phyloP scores from a whole-genome alignment of 257 asterid species.

The Fraxinus excelsior region DNA sequence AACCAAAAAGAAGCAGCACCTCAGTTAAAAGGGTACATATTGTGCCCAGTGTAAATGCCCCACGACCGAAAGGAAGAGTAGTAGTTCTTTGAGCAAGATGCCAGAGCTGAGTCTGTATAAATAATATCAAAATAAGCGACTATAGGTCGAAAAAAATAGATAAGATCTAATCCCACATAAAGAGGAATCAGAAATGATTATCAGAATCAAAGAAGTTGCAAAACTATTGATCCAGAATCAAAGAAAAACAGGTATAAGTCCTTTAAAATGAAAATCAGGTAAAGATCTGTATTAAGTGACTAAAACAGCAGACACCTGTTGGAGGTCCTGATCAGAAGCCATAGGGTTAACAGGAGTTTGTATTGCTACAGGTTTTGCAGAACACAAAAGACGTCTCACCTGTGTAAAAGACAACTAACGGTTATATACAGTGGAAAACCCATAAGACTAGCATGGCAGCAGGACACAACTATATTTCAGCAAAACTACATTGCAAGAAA shows the following conservation, averaged over 20 bases:
- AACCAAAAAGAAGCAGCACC: slow-evolving; percentile 43
- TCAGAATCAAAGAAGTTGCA: neutral
- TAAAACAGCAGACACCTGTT: slow-evolving; percentile 68
- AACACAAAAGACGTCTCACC: slow-evolving; percentile 89
- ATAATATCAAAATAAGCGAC: slow-evolving; percentile 17
- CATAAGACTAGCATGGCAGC: neutral
- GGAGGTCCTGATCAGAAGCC: slow-evolving; percentile 94
- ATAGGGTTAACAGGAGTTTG: slow-evolving; percentile 92
- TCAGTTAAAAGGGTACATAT: slow-evolving; percentile 89
- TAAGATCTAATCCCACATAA: neutral
- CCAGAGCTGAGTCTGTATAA: slow-evolving; percentile 85
- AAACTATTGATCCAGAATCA: neutral
- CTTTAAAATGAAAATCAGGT: slow-evolving; percentile 7
- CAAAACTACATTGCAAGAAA: slow-evolving; percentile 12
- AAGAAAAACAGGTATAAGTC: slow-evolving; percentile 5
- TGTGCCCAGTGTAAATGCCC: slow-evolving; percentile 96
- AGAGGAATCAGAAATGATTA: slow-evolving; percentile 4
- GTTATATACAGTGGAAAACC: slow-evolving; percentile 3
- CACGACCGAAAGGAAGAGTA: slow-evolving; percentile 98
- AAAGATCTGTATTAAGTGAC: slow-evolving; percentile 21
- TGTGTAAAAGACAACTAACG: slow-evolving; percentile 30
- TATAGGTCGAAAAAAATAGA: neutral
- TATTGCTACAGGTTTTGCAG: slow-evolving; percentile 87
- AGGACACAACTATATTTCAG: neutral
- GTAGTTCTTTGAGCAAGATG: slow-evolving; percentile 99